Base-by-base conservation (phyloP, 108 stramenopile genomes). In the Pinguiococcus pyrenoidosus region DNA sequence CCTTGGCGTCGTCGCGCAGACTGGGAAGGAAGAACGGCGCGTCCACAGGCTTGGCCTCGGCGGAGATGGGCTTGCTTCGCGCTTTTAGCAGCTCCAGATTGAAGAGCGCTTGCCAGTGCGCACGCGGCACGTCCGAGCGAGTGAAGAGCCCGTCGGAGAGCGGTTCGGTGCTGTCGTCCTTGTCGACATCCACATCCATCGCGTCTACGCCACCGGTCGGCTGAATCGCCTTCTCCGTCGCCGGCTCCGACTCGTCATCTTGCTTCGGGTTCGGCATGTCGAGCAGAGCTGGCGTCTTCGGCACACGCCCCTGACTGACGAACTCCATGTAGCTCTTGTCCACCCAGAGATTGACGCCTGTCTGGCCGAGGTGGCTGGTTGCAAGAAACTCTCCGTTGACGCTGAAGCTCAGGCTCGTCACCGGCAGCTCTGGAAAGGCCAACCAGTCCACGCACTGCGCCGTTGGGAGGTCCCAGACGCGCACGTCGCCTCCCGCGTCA, bases 11-110 rank as follows among this genome's bases (percentile, higher is more conserved):
- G 5, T 29, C 9, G 51, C 46, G 61, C 45, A 55, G 59, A 68
- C 81, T 90, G 56, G 92, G 87, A 35, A 96, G 69, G 54, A 96
- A 96, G 69, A 93, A 96, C 29, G 95, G 95, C 21, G 95, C 95
- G 20, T 68, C 47, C 37, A 80, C 84, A 13, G 91, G 89, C 56
- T 88, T 86, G n/a, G 54, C 50, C 64, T 90, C 74, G 2, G 85
- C 88, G 6, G 95, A 74, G 25, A 66, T 82, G 7, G 95, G 95
- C 64, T 87, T 89, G 68, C 88, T 93, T 21, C 92, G 53, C 47
- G 75, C 78, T 49, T 90, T 91, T 17, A 96, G 83, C 32, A 91
- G 68, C 49, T 93, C 95, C 22, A 96, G 73, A 40, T 92, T 79
- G 51, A 89, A 89, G 17, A 96, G 55, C 35, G 86, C 87, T 29